Evolutionary conservation across 192 early-diverging fungal genomes (phyloP), one percentile per base, ranked within the genome.

Genomic region (Gryganskiella cystojenkinii): DNA sequence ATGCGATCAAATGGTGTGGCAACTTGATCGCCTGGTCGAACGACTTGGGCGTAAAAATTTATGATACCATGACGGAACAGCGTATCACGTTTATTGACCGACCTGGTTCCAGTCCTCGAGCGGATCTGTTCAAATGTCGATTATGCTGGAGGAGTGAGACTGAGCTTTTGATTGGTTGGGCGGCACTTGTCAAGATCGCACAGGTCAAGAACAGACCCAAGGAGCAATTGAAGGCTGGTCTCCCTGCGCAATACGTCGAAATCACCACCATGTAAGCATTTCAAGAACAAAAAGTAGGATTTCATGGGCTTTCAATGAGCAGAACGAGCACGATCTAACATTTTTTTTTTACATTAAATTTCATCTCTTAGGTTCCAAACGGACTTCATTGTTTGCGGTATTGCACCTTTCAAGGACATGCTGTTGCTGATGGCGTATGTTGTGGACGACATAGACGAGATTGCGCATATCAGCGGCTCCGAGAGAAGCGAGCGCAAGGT

Each of bases 21-120:
- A 88, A 85, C 27, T 87, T 93, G 65, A 93, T 99, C 71, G 97
- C 96, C 0, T 99, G 96, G 96, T 94, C 96, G 2, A 96, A 95
- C 72, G 96, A 98, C 64, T 85, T 90, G 59, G 95, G 94, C 27
- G 91, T 93, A 15, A 89, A 93, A 62, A 85, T 99, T 14, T 97
- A 97, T 64, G 94, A 97, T 71, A 88, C 89, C 0, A 67, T 71
- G 2, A 82, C 83, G 22, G 85, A 88, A 24, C 83, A 87, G 50
- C 90, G 92, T 37, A 95, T 99, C 57, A 93, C 93, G 25, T 93
- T 91, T 64, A 90, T 99, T 58, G 91, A 91, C 46, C 80, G 96
- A 19, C 92, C 95, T 3, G 84, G 84, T 30, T 87, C 85, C 27
- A 93, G 90, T 64, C 95, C 96, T 3, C 67, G 86, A 76, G 81